phyloP scores from a whole-genome alignment of 805 yeast species.

The Candida easanensis region DNA sequence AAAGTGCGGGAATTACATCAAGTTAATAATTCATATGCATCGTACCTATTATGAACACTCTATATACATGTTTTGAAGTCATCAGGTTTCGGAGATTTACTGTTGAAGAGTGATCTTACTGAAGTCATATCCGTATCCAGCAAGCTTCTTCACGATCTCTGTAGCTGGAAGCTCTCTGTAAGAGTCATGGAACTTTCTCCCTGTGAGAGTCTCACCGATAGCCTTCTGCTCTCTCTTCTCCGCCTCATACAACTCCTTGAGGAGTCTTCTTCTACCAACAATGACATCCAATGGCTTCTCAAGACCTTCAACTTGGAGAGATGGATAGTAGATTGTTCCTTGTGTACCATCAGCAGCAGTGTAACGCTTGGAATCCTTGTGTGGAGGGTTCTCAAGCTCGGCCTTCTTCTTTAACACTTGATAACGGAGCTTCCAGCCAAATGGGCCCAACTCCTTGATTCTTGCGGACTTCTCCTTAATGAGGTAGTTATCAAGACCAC shows the following conservation, averaged over 20 bases:
- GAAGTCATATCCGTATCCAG: conserved; percentile 34
- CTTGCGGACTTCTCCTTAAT: conserved; percentile 86
- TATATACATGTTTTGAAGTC: conserved; percentile 5
- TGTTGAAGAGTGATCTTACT: conserved; percentile 26
- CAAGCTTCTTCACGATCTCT: conserved; percentile 50
- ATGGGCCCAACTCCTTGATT: conserved; percentile 86
- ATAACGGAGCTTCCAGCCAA: conserved; percentile 89
- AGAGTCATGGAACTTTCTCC: conserved; percentile 42
- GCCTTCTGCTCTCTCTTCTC: conserved; percentile 43
- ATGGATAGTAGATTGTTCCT: conserved; percentile 48
- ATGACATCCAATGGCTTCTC: conserved; percentile 44
- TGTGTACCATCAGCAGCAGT: conserved; percentile 30
- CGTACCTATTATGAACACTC: conserved; percentile 13
- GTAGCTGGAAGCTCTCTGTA: conserved; percentile 42
- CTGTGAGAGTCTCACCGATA: conserved; percentile 42
- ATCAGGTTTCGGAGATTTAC: not conserved
- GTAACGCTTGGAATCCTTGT: conserved; percentile 34
- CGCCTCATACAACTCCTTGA: conserved; percentile 50
- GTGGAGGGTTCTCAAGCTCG: conserved; percentile 39
- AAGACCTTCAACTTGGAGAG: conserved; percentile 34
- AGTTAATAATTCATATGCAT: conserved; percentile 9
- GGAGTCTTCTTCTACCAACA: conserved; percentile 64
- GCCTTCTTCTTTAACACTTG: conserved; percentile 52
- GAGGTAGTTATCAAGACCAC: conserved; percentile 89
- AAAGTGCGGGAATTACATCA: not conserved